Evolutionary conservation across 2,329 filamentous ascomycete genomes (phyloP).

Genomic region (Colletotrichum australisinense): DNA sequence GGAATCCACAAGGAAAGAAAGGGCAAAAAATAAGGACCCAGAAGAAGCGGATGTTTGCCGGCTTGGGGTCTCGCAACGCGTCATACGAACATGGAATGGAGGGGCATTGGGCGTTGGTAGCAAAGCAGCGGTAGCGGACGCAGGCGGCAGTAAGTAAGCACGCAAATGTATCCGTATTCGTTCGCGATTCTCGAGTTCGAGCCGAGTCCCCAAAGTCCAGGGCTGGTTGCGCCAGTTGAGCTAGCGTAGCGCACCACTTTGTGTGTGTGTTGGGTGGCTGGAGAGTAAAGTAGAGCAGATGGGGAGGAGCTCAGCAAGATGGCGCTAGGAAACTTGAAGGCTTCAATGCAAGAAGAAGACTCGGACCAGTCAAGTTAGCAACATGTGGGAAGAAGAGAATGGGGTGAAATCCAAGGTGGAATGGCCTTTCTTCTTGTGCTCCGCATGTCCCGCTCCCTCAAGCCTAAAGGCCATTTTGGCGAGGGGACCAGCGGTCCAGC

Average conservation of each 20-base stretch:
- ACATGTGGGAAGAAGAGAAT: neutral
- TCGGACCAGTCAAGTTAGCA: neutral
- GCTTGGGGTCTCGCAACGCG: slow-evolving; percentile 29
- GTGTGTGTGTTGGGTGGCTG: neutral
- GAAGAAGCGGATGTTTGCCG: slow-evolving; percentile 29
- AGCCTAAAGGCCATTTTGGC: slow-evolving; percentile 14
- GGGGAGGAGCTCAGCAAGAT: neutral
- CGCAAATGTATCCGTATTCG: neutral
- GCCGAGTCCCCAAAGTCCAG: neutral
- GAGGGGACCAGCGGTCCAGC: slow-evolving; percentile 5
- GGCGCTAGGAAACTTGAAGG: neutral
- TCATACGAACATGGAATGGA: slow-evolving; percentile 27
- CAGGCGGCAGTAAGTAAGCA: neutral
- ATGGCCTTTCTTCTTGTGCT: slow-evolving; percentile 34
- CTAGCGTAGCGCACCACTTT: neutral
- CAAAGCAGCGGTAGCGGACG: neutral
- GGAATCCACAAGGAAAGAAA: neutral
- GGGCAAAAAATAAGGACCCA: slow-evolving; percentile 1
- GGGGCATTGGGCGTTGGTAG: slow-evolving; percentile 12
- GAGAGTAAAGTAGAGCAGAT: neutral
- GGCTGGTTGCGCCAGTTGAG: neutral
- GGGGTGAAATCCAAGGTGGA: slow-evolving; percentile 22
- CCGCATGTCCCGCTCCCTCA: slow-evolving; percentile 29
- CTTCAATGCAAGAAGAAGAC: neutral
- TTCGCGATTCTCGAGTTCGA: neutral